Evolutionary conservation across 164 flowering plant species (phyloP).

Genomic region (Stephania japonica): DNA sequence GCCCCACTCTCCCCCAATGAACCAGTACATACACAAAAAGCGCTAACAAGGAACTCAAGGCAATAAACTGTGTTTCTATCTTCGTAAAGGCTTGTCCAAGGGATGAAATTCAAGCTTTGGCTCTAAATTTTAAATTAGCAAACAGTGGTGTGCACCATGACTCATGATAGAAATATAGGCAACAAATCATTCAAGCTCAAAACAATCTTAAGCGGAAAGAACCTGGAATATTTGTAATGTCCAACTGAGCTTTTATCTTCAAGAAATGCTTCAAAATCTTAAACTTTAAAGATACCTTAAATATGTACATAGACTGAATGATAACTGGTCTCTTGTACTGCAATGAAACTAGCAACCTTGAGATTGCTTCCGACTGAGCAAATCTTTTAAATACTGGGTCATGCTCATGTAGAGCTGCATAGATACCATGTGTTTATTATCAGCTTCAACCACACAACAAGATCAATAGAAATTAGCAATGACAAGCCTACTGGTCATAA

Average conservation of each 20-base stretch:
- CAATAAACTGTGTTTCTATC: too few species aligned
- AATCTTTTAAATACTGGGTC: constrained; percentile 72
- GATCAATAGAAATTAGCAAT: not conserved
- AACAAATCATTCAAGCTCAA: not conserved
- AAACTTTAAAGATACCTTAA: constrained; percentile 56
- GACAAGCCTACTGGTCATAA: not conserved
- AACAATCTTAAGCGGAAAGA: not conserved
- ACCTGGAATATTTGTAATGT: not conserved
- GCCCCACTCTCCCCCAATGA: too few species aligned
- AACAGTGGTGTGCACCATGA: not conserved
- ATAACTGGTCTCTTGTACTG: constrained; percentile 75
- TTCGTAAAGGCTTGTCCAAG: not conserved
- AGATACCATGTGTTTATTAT: constrained; percentile 6
- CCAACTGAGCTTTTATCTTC: not conserved
- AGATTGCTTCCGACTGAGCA: constrained; percentile 54
- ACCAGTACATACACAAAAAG: too few species aligned
- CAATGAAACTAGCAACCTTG: constrained; percentile 55
- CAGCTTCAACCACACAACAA: constrained; percentile 4
- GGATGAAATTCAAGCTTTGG: not conserved
- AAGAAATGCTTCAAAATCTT: not conserved
- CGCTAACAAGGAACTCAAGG: too few species aligned
- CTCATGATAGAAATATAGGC: not conserved
- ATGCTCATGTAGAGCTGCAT: constrained; percentile 73
- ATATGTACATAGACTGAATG: constrained; percentile 97
- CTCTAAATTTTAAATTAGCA: not conserved